A percentile compares a stretch with the other conserved stretches of the same genome.
Conservation (phyloP, 2,329 filamentous ascomycete genomes). For the Mycosphaerella arachidis region DNA sequence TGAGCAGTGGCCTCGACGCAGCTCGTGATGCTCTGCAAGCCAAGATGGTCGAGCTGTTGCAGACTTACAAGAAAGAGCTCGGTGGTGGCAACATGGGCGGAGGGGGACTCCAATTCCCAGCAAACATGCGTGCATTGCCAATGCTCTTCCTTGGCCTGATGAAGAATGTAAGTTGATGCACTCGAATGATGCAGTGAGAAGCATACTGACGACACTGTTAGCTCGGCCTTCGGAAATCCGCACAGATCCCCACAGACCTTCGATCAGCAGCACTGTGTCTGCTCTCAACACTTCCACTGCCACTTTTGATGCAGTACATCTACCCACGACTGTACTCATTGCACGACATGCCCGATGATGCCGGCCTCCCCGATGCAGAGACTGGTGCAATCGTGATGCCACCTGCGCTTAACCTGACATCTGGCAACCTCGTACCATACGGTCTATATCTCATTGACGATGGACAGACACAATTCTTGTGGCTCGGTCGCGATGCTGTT, state of each 20-base stretch:
- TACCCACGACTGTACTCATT: slow-evolving; percentile 64
- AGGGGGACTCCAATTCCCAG: slow-evolving; percentile 86
- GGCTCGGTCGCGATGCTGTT: slow-evolving; percentile 89
- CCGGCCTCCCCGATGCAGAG: slow-evolving; percentile 76
- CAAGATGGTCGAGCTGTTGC: slow-evolving; percentile 86
- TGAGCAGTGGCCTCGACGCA: slow-evolving; percentile 82
- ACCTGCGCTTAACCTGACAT: slow-evolving; percentile 78
- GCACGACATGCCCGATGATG: slow-evolving; percentile 94
- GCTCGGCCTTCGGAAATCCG: slow-evolving; percentile 80
- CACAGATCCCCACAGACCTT: slow-evolving; percentile 90
- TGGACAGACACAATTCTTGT: slow-evolving; percentile 94
- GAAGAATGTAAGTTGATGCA: slow-evolving; percentile 70
- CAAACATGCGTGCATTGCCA: slow-evolving; percentile 82
- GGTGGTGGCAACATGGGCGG: slow-evolving; percentile 93
- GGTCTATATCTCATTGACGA: slow-evolving; percentile 96
- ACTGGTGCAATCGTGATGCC: slow-evolving; percentile 88
- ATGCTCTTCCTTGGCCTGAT: slow-evolving; percentile 89
- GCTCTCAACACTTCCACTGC: slow-evolving; percentile 87
- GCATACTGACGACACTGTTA: slow-evolving; percentile 33
- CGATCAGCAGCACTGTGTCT: slow-evolving; percentile 87
- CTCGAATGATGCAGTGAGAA: neutral
- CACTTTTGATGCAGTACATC: slow-evolving; percentile 88
- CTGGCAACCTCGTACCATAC: slow-evolving; percentile 79
- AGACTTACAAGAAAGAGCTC: slow-evolving; percentile 95
- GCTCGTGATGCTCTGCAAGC: slow-evolving; percentile 85